Base-by-base conservation (phyloP, 805 yeast species). In the Wickerhamomyces alni region DNA sequence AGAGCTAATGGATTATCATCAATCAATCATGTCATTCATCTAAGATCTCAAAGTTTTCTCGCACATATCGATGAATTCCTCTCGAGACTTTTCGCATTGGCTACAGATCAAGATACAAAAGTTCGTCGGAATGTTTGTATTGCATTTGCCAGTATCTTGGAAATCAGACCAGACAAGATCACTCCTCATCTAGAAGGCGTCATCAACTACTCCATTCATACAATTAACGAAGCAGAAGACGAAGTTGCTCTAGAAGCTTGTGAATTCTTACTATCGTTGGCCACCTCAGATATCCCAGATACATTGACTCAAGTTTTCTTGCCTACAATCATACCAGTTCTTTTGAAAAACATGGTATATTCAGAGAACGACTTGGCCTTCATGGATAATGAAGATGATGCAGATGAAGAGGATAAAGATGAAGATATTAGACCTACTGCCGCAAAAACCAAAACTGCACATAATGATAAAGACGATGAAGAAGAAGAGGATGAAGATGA, bases 241-340 rank as follows among this genome's bases (percentile, higher is more conserved):
- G 80, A 73, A 39, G 94, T 87, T 25, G 82, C 95, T 0, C 67
- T 89, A 40, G 96, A 89, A 58, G 97, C 95, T 3, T 87, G 96
- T 59, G 98, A 93, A 63, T 88, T 93, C 51, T 65, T 93, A 43
- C 72, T 91, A 33, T 78, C 85, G 2, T 69, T 91, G 39, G 76
- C 89, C 0, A 81, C 87, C 3, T 46, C 61, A n/a, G 71, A 70
- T 24, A 65, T 79, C 3, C 80, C 86, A 8, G 71, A 72, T 17
- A 54, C 59, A 25, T 57, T 76, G 4, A 69, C 87, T 41, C 62
- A 63, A 41, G 80, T 83, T 2, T 76, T 75, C 47, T 66, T 93
- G 33, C 66, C 69, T 3, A 58, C 64, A 15, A 77, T 93, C 12
- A 57, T 91, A n/a, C 97, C 98, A 1, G 77, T 80, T 1, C 63